Percentiles rank a stretch among this genome's conserved stretches.
These are phyloP conservation scores for Bipolaris victoriae DNA, from an alignment of 2,329 filamentous ascomycete genomes.

Conservation along the genomic window DNA sequence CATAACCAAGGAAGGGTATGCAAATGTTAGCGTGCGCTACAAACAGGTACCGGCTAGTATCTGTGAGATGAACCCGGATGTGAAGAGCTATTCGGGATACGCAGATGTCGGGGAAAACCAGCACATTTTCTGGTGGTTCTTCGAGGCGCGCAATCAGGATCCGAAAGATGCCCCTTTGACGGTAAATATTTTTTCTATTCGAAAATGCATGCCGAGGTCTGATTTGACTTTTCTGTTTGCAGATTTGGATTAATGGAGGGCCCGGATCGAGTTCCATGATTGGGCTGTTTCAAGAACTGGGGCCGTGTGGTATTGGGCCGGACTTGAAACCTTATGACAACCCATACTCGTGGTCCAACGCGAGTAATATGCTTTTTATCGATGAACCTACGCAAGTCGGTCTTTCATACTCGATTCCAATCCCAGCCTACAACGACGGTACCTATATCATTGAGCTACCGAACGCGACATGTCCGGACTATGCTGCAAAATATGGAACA, in stretches of 20 bases:
- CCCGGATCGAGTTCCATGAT: slow-evolving; percentile 66
- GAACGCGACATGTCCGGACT: slow-evolving; percentile 58
- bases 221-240: too few species aligned
- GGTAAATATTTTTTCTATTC: slow-evolving; percentile 38
- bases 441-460: slow-evolving; percentile 54
- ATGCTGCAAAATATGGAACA: slow-evolving; percentile 49
- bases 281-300: slow-evolving; percentile 60
- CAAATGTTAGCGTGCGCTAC: slow-evolving; percentile 62
- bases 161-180: slow-evolving; percentile 61
- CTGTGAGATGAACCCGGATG: slow-evolving; percentile 62
- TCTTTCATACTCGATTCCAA: slow-evolving; percentile 60
- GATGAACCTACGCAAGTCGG: slow-evolving; percentile 69
- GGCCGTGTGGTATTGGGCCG: slow-evolving; percentile 60
- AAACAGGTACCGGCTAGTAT: slow-evolving; percentile 62
- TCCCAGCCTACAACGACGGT: slow-evolving; percentile 50
- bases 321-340: slow-evolving; percentile 61
- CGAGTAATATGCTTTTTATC: slow-evolving; percentile 72
- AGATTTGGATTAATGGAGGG: slow-evolving; percentile 60
- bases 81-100: slow-evolving; percentile 64
- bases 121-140: slow-evolving; percentile 64
- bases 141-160: slow-evolving; percentile 59
- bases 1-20: slow-evolving; percentile 52
- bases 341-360: slow-evolving; percentile 67
- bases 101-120: slow-evolving; percentile 59
- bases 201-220: too few species aligned